A percentile compares a stretch with the other conserved stretches of the same genome.
Evolutionary conservation across 352 stramenopile species (phyloP).

Genomic region (Phytopythium vexans): DNA sequence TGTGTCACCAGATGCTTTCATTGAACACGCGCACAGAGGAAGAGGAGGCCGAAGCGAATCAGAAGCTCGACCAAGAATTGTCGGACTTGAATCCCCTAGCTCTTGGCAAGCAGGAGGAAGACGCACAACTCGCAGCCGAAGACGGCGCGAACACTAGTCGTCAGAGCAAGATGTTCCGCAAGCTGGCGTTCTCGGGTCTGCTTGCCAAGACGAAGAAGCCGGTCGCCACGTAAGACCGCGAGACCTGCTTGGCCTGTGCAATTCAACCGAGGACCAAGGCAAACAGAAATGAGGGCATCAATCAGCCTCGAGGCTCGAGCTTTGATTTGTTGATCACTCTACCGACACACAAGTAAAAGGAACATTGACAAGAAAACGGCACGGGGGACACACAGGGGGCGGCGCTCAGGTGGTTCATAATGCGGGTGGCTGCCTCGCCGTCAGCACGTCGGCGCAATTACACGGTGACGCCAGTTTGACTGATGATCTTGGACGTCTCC

Average conservation of each 20-base stretch:
- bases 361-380: too few relatives aligned
- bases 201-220: conserved; percentile 2
- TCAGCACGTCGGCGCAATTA: conserved; percentile 5
- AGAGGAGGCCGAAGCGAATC: conserved; percentile 31
- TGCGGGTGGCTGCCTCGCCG: too few relatives aligned
- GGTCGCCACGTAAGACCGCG: too few relatives aligned
- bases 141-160: too few relatives aligned
- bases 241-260: too few relatives aligned
- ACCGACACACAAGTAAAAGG: too few relatives aligned
- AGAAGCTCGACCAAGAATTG: conserved; percentile 26
- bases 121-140: not conserved
- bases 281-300: not conserved
- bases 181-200: conserved; percentile 4
- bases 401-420: too few relatives aligned
- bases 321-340: too few relatives aligned
- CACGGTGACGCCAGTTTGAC: conserved; percentile 36
- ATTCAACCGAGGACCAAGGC: too few relatives aligned
- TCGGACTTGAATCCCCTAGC: conserved; percentile 22
- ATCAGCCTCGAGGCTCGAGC: too few relatives aligned
- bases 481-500: conserved; percentile 61
- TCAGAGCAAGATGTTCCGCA: conserved; percentile 4
- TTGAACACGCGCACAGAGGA: conserved; percentile 34
- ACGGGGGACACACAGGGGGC: not conserved
- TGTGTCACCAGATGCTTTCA: conserved; percentile 26
- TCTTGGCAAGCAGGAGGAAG: conserved; percentile 27